Evolutionary conservation across 495 filamentous ascomycete genomes (phyloP).

Genomic region (Talaromyces adpressus): DNA sequence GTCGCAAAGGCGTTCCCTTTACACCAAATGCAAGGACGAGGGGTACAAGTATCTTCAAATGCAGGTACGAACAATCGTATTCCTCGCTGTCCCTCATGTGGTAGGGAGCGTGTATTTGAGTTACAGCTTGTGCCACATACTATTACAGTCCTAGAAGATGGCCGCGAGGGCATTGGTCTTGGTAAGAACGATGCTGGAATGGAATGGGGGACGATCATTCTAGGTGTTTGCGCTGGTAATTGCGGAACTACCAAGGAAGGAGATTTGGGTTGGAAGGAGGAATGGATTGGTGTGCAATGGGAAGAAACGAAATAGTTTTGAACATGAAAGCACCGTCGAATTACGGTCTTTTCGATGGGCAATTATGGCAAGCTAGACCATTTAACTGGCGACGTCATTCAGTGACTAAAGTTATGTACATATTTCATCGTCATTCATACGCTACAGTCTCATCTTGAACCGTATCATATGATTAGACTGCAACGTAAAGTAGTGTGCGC

Average conservation of each 20-base stretch:
- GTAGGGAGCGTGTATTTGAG: slow-evolving; percentile 73
- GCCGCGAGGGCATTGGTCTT: slow-evolving; percentile 55
- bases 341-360: neutral
- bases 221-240: slow-evolving; percentile 74
- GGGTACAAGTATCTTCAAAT: slow-evolving; percentile 23
- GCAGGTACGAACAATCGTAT: slow-evolving; percentile 36
- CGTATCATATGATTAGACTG: too few relatives aligned
- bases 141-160: slow-evolving; percentile 81
- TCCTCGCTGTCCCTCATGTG: slow-evolving; percentile 72
- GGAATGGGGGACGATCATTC: slow-evolving; percentile 96
- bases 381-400: neutral
- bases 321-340: neutral
- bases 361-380: neutral
- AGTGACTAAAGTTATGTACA: neutral
- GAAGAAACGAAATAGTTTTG: slow-evolving; percentile 54
- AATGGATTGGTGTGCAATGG: slow-evolving; percentile 98
- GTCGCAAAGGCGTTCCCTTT: slow-evolving; percentile 59
- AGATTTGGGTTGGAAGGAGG: slow-evolving; percentile 69
- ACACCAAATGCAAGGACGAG: slow-evolving; percentile 16
- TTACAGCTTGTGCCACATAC: slow-evolving; percentile 85
- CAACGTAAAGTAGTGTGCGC: too few relatives aligned
- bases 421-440: neutral
- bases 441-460: too few relatives aligned
- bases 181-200: slow-evolving; percentile 66
- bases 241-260: slow-evolving; percentile 51